These are phyloP conservation scores for Arthroderma sp. DNA, from an alignment of 2,329 filamentous ascomycete genomes.

Conservation along the genomic window DNA sequence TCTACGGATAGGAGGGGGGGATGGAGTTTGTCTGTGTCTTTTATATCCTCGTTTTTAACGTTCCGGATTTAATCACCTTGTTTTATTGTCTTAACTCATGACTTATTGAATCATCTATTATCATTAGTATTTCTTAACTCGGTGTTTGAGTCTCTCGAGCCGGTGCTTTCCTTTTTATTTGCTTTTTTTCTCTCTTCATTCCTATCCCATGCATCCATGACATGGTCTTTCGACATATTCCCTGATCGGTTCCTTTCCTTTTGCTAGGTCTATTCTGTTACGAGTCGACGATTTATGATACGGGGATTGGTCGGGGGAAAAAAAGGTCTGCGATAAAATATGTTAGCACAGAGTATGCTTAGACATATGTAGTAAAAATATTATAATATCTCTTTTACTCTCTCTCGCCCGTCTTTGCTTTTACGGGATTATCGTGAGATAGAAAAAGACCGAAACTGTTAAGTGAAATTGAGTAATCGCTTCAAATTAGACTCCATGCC, in stretches of 20 bases:
- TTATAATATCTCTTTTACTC: not conserved
- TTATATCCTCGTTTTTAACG: not conserved
- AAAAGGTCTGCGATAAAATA: not conserved
- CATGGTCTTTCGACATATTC: not conserved
- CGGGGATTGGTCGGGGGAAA: not conserved
- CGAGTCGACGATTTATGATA: not conserved
- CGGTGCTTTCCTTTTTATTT: not conserved
- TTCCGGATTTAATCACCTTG: not conserved
- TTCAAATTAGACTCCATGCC: not conserved
- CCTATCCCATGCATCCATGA: not conserved
- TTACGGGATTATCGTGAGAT: not conserved
- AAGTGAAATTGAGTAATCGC: not conserved
- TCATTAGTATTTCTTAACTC: not conserved
- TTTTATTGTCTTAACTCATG: not conserved
- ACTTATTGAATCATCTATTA: not conserved
- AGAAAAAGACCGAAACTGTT: not conserved
- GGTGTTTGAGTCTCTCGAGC: not conserved
- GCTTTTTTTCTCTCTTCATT: not conserved
- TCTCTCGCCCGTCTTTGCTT: not conserved
- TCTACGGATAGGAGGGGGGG: not conserved
- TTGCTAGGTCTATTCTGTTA: not conserved
- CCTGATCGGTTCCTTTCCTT: not conserved
- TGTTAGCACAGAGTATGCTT: not conserved
- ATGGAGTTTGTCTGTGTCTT: not conserved
- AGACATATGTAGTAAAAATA: not conserved